Evolutionary conservation across 306 rosid species (phyloP).

Genomic region (Cucurbita argyrosperma): DNA sequence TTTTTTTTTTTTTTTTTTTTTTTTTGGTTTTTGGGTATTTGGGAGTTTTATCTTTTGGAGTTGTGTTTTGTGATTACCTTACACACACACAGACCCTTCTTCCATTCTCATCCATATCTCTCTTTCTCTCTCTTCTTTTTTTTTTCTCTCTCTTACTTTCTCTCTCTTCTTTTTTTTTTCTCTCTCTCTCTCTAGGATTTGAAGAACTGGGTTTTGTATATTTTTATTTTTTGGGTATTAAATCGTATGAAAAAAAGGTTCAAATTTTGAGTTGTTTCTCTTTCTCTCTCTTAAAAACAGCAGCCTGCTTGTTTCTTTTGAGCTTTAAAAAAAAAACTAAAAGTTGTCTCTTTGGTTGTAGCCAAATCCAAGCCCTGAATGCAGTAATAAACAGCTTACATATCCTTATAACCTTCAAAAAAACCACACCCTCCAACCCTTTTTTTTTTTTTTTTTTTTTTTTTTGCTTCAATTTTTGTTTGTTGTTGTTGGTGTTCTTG

Average conservation of each 20-base stretch:
- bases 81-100: not conserved
- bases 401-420: not conserved
- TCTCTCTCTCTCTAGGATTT: conserved; percentile 13
- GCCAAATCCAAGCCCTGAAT: conserved; percentile 44
- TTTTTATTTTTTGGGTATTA: not conserved
- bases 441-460: not conserved
- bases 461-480: not conserved
- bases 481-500: too few relatives aligned
- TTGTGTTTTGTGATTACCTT: conserved; percentile 17
- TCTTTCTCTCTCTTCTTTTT: conserved; percentile 17
- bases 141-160: conserved; percentile 17
- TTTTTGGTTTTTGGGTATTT: not conserved
- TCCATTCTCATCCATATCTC: conserved; percentile 29
- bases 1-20: not conserved
- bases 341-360: conserved; percentile 71
- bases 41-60: conserved; percentile 33
- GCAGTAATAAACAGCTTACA: not conserved
- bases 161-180: conserved; percentile 3
- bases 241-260: not conserved
- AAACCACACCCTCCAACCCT: not conserved
- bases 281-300: not conserved
- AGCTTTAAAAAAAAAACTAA: conserved; percentile 27
- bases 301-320: conserved; percentile 21
- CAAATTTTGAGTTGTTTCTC: not conserved
- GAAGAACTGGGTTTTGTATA: conserved; percentile 6